Percentiles rank a stretch among this genome's conserved stretches.
Conservation (phyloP, 129 eudicot genomes). For the Rutidosis leptorrhynchoides region DNA sequence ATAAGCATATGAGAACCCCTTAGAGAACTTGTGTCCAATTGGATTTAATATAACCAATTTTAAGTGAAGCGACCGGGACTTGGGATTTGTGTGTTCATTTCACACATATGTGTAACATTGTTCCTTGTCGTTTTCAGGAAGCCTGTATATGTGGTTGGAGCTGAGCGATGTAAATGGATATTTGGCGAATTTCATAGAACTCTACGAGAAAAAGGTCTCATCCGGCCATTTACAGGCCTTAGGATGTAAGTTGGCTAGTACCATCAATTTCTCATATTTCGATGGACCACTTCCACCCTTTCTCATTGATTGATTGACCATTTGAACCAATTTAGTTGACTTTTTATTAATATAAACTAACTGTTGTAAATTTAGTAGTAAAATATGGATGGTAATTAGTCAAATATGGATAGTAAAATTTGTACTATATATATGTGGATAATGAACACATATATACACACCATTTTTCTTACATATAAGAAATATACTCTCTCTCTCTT, state of each 20-base stretch:
- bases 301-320: neutral
- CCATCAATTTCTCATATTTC: neutral
- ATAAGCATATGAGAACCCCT: neutral
- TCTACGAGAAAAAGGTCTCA: slow-evolving; percentile 74
- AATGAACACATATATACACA: no score
- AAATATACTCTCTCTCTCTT: no score
- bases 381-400: no score
- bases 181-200: slow-evolving; percentile 73
- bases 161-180: slow-evolving; percentile 93
- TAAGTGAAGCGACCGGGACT: neutral
- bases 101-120: neutral
- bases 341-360: neutral
- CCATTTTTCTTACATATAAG: no score
- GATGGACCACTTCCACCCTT: slow-evolving; percentile 3
- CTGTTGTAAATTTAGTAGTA: no score
- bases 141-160: slow-evolving; percentile 91
- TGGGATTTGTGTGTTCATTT: neutral
- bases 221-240: slow-evolving; percentile 84
- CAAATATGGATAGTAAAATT: no score
- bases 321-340: slow-evolving; percentile 8
- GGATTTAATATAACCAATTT: neutral
- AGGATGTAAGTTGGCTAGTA: slow-evolving; percentile 78
- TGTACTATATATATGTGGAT: no score
- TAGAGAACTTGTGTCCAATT: neutral
- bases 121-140: slow-evolving; percentile 46